phyloP scores from a whole-genome alignment of 2,329 filamentous ascomycete species.

The Fusarium proliferatum region DNA sequence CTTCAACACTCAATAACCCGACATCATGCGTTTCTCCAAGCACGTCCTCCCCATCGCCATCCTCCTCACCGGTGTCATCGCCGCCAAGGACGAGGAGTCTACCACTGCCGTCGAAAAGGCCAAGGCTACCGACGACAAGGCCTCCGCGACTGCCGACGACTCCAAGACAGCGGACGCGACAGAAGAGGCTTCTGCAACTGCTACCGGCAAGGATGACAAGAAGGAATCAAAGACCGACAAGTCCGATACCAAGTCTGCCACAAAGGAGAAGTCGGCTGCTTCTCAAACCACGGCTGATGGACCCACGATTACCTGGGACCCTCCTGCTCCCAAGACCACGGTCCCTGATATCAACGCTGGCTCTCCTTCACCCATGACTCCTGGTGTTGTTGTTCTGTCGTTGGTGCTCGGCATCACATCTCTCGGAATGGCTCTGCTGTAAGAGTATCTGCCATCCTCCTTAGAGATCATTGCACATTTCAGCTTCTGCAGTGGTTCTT shows the following conservation, averaged over 20 bases:
- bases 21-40: slow-evolving; percentile 44
- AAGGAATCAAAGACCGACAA: slow-evolving; percentile 19
- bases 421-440: slow-evolving; percentile 39
- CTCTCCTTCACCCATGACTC: slow-evolving; percentile 30
- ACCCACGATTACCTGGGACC: slow-evolving; percentile 37
- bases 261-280: slow-evolving; percentile 19
- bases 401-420: slow-evolving; percentile 42
- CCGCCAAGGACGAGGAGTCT: slow-evolving; percentile 26
- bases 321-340: slow-evolving; percentile 31
- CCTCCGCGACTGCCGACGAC: slow-evolving; percentile 25
- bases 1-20: background rate
- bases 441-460: background rate
- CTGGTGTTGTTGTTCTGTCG: slow-evolving; percentile 38
- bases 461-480: background rate
- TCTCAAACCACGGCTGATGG: slow-evolving; percentile 17
- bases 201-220: slow-evolving; percentile 18
- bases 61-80: slow-evolving; percentile 39
- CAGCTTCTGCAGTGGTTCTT: background rate
- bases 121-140: slow-evolving; percentile 30
- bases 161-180: slow-evolving; percentile 33
- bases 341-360: slow-evolving; percentile 41
- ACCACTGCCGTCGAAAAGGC: slow-evolving; percentile 24
- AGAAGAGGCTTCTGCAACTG: slow-evolving; percentile 22
- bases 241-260: slow-evolving; percentile 8
- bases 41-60: slow-evolving; percentile 42